Evolutionary conservation across 2,329 filamentous ascomycete species (phyloP).

Genomic region (Ascochyta viciae-villosae): DNA sequence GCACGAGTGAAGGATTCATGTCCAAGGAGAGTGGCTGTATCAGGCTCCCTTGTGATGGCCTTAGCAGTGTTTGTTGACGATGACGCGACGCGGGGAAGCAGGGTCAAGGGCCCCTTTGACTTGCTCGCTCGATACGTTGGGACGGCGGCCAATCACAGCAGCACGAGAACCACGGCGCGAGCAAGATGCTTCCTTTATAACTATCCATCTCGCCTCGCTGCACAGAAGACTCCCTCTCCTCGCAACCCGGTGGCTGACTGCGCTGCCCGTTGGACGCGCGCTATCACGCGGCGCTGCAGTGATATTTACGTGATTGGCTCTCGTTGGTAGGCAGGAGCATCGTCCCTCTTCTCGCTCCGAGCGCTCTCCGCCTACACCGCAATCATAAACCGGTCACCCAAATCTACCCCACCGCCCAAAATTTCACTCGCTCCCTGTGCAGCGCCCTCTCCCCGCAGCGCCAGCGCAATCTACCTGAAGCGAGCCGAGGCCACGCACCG

Average conservation of each 20-base stretch:
- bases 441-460: conserved; percentile 15
- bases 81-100: conserved; percentile 11
- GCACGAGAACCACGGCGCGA: conserved; percentile 3
- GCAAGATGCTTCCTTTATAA: not conserved
- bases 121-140: conserved; percentile 2
- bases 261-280: conserved; percentile 7
- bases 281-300: conserved; percentile 16
- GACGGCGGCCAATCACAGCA: conserved; percentile 14
- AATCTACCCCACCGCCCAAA: conserved; percentile 17
- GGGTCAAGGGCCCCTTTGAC: not conserved
- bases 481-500: conserved; percentile 32
- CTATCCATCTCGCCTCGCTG: not conserved
- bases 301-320: conserved; percentile 25
- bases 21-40: not conserved
- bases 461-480: conserved; percentile 15
- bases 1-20: not conserved
- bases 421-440: conserved; percentile 22
- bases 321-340: conserved; percentile 5
- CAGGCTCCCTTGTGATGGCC: not conserved
- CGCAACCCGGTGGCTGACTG: conserved; percentile 10
- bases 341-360: conserved; percentile 19
- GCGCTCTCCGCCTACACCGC: conserved; percentile 19
- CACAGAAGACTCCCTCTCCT: not conserved
- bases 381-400: conserved; percentile 6
- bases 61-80: conserved; percentile 15